These are phyloP conservation scores for Tylopilus sp. DNA, from an alignment of 768 basidiomycete genomes.

Conservation along the genomic window DNA sequence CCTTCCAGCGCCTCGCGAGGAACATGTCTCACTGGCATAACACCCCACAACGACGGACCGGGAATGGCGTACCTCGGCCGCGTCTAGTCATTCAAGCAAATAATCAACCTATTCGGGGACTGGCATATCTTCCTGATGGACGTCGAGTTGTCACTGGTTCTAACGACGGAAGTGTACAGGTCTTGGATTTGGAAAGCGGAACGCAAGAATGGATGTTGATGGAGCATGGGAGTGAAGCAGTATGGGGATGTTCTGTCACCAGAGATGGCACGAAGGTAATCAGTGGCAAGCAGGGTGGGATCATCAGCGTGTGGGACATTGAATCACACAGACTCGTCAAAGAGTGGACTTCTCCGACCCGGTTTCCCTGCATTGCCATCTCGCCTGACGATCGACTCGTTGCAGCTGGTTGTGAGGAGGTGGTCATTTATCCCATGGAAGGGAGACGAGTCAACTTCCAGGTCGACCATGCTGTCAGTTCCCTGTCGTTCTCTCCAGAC, in stretches of 20 bases:
- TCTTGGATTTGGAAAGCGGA: too few relatives aligned
- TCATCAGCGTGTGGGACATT: background rate
- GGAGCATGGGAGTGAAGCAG: too few relatives aligned
- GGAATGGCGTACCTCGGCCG: too few relatives aligned
- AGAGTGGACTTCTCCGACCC: background rate
- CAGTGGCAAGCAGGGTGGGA: background rate
- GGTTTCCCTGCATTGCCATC: background rate
- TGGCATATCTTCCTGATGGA: too few relatives aligned
- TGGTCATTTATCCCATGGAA: background rate
- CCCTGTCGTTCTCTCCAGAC: background rate
- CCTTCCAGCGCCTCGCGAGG: too few relatives aligned
- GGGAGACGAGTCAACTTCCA: background rate
- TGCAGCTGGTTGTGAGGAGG: background rate
- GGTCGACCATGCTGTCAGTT: fast-evolving
- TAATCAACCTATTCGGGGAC: too few relatives aligned
- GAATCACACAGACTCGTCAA: background rate
- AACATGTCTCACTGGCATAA: too few relatives aligned
- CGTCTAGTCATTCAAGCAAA: too few relatives aligned
- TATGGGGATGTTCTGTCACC: background rate
- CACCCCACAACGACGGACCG: too few relatives aligned
- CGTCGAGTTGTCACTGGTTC: too few relatives aligned
- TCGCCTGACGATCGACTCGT: background rate
- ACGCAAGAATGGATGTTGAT: too few relatives aligned
- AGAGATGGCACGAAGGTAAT: background rate
- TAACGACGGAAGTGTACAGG: too few relatives aligned